phyloP scores from a whole-genome alignment of 768 basidiomycete genomes.

The Coprinellus micaceus region DNA sequence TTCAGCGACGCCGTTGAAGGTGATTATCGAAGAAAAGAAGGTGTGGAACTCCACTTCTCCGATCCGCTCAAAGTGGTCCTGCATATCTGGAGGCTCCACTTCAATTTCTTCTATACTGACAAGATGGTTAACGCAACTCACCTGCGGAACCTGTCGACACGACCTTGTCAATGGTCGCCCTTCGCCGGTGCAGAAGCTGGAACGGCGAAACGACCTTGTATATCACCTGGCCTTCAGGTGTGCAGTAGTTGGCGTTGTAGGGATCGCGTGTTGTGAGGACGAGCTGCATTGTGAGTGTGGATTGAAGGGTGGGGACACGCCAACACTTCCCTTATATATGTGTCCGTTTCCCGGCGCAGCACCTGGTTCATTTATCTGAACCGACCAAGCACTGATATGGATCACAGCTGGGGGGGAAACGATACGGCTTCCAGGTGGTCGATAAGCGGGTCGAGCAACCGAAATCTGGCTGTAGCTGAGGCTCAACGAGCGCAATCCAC shows the following conservation, averaged over 20 bases:
- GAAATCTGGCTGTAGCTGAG: too few relatives aligned
- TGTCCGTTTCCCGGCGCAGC: too few relatives aligned
- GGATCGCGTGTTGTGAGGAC: constrained; percentile 19
- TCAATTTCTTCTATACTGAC: too few relatives aligned
- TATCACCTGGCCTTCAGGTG: constrained; percentile 17
- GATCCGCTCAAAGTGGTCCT: constrained; percentile 9
- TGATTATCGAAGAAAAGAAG: constrained; percentile 9
- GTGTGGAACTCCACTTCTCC: constrained; percentile 16
- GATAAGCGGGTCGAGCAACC: too few relatives aligned
- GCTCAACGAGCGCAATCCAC: too few relatives aligned
- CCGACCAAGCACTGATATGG: too few relatives aligned
- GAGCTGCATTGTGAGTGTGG: constrained; percentile 16
- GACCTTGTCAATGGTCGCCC: constrained; percentile 15
- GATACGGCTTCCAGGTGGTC: too few relatives aligned
- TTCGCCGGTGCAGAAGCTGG: not conserved
- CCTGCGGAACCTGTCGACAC: not conserved
- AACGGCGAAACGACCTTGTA: constrained; percentile 18
- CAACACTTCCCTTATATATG: too few relatives aligned
- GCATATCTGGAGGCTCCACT: not conserved
- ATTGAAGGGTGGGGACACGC: too few relatives aligned
- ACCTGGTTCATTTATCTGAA: too few relatives aligned
- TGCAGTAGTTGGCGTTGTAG: constrained; percentile 18
- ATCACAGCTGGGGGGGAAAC: too few relatives aligned
- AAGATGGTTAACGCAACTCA: not conserved
- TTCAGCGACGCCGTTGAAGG: constrained; percentile 4